A percentile compares a stretch with the other conserved stretches of the same genome.
These are phyloP conservation scores for Guyanaporus albipodus DNA, from an alignment of 768 basidiomycete species.

Conservation along the genomic window DNA sequence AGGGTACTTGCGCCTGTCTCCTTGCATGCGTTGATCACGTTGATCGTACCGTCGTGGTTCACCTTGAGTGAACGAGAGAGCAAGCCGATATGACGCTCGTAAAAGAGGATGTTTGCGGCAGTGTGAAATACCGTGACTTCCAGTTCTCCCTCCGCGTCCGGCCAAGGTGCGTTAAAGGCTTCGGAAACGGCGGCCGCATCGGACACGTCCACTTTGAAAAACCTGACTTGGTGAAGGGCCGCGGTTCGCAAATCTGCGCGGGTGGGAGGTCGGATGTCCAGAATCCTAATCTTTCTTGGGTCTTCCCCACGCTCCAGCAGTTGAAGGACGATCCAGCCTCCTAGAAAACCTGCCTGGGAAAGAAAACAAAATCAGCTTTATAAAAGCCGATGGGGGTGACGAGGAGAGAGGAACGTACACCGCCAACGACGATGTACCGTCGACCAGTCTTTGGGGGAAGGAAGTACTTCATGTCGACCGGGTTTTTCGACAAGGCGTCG, in stretches of 20 bases:
- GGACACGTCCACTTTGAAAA: conserved; percentile 56
- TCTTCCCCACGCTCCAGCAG: conserved; percentile 70
- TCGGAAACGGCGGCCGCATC: conserved; percentile 48
- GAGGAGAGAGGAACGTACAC: conserved; percentile 49
- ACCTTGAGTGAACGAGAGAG: conserved; percentile 54
- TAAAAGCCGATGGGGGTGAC: not conserved
- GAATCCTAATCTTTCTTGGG: conserved; percentile 55
- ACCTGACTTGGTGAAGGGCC: conserved; percentile 48
- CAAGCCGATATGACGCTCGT: conserved; percentile 53
- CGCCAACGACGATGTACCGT: conserved; percentile 73
- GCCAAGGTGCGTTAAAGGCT: conserved; percentile 68
- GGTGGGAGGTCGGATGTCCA: conserved; percentile 63
- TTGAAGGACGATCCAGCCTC: conserved; percentile 73
- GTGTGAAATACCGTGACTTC: conserved; percentile 70
- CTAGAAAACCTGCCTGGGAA: conserved; percentile 64
- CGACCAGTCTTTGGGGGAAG: conserved; percentile 68
- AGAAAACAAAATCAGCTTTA: not conserved
- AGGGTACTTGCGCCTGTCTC: conserved; percentile 52
- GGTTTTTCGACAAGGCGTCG: conserved; percentile 31
- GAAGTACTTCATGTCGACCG: conserved; percentile 39
- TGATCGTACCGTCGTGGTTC: conserved; percentile 65
- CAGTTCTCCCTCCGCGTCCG: conserved; percentile 26
- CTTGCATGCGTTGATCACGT: conserved; percentile 58
- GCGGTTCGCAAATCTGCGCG: conserved; percentile 55
- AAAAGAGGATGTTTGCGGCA: conserved; percentile 76